phyloP scores from a whole-genome alignment of 495 filamentous ascomycete genomes.

The Tuber indicum region DNA sequence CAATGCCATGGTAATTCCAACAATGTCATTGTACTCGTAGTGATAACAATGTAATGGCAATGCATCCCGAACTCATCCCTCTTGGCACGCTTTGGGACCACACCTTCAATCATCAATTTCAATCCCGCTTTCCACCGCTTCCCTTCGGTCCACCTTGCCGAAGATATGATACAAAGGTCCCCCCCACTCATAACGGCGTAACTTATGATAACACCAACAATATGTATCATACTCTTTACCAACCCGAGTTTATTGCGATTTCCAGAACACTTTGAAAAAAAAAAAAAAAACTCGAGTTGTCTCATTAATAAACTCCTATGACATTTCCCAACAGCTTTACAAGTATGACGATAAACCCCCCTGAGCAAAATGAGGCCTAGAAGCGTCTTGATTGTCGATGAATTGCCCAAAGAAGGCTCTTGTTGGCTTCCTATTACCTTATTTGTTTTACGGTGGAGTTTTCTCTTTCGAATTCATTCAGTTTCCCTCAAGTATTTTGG shows the following conservation, averaged over 20 bases:
- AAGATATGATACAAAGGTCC: too few relatives aligned
- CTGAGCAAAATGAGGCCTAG: background rate
- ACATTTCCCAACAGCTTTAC: background rate
- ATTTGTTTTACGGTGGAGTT: background rate
- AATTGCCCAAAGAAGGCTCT: background rate
- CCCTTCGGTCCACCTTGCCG: slow-evolving; percentile 18
- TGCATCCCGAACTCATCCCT: background rate
- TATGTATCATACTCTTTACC: background rate
- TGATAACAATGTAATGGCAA: too few relatives aligned
- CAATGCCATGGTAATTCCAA: slow-evolving; percentile 14
- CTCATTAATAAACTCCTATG: too few relatives aligned
- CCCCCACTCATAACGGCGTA: background rate
- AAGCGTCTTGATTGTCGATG: background rate
- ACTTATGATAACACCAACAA: background rate
- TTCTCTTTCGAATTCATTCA: background rate
- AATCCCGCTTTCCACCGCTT: slow-evolving; percentile 29
- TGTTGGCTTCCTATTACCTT: background rate
- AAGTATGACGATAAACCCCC: background rate
- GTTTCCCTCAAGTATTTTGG: background rate
- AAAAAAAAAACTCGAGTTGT: too few relatives aligned
- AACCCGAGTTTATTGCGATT: background rate
- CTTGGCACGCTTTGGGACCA: too few relatives aligned
- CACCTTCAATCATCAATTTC: background rate
- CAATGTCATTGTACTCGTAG: background rate
- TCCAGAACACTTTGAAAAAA: background rate